Base-by-base conservation (phyloP, 352 stramenopile genomes). In the Phytopythium litorale region DNA sequence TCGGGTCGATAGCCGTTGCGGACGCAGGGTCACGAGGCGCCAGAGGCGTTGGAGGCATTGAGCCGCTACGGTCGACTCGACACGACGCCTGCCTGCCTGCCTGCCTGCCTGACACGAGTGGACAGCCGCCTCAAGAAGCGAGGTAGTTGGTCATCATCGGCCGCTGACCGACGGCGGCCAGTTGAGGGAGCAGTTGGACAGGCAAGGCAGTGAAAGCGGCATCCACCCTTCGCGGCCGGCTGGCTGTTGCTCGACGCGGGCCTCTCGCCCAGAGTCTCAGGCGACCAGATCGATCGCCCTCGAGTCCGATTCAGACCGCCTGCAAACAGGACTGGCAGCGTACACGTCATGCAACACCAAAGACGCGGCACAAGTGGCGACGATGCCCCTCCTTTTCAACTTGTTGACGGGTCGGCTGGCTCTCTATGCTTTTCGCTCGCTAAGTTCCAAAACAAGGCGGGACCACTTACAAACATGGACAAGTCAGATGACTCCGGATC, bases 261-360 rank as follows among this genome's bases (percentile, higher is more conserved):
- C 28, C 28, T 32, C 28, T 32, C 28, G 28, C 28, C 28, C 28
- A 32, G 28, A 32, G 28, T 32, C 5, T 32, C 28, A 32, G 28
- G 28, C 28, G 35, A 40, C 8, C 35, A 40, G 35, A 40, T 12
- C 33, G 15, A 43, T 16, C 38, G 13, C 25, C 25, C 3, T 3
- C 1, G 25, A 28, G 25, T 28, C 25, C 25, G 25, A 1, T 1
- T 6, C 38, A 11, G 7, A 45, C 16, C 13, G 16, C 12, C 38
- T 18, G 13, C 38, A 45, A 4, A 45, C 9, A 2, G 12, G 35
- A 13, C 35, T 45, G 38, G 38, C 38, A 45, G 38, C 21, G 42
- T 49, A 49, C 42, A 49, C 42, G 42, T 49, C 42, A 49, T 49
- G 42, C 42, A 25, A 49, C 42, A 25, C 42, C 42, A 49, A 49